Conservation (phyloP, 441 rosid genomes). For the Corymbia calophylla region DNA sequence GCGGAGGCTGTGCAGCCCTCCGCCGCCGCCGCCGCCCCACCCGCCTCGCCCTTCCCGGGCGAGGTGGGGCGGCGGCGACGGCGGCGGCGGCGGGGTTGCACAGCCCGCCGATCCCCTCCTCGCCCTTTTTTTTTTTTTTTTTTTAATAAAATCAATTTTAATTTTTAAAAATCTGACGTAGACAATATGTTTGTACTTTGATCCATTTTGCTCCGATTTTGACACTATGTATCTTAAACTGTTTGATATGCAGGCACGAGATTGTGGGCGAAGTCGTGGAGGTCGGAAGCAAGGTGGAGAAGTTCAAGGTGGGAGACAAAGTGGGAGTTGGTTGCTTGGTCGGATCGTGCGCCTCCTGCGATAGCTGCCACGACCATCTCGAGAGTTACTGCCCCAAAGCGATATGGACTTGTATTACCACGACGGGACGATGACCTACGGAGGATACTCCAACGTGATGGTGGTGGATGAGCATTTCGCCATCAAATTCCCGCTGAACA, state of each 20-base stretch:
- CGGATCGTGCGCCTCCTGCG: neutral
- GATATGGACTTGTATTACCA: neutral
- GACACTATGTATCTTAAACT: neutral
- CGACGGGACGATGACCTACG: neutral
- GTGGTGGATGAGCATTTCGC: neutral
- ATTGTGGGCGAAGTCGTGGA: neutral
- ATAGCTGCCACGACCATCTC: neutral
- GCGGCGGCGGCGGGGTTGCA: no score
- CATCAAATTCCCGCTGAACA: neutral
- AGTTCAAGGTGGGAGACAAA: neutral
- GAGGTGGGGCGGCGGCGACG: no score
- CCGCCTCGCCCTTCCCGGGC: no score
- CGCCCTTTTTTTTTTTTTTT: no score
- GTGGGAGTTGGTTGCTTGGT: neutral
- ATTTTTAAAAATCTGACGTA: no score
- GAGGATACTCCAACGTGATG: neutral
- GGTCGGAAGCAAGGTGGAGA: neutral
- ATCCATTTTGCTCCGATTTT: no score
- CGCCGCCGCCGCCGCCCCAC: no score
- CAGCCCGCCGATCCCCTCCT: no score
- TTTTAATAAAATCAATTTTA: no score
- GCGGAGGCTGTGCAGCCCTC: no score
- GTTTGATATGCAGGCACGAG: neutral
- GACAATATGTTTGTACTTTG: no score
- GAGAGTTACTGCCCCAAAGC: constrained; percentile 16